These are phyloP conservation scores for Mycena rebaudengoi DNA, from an alignment of 768 basidiomycete genomes.

Conservation along the genomic window DNA sequence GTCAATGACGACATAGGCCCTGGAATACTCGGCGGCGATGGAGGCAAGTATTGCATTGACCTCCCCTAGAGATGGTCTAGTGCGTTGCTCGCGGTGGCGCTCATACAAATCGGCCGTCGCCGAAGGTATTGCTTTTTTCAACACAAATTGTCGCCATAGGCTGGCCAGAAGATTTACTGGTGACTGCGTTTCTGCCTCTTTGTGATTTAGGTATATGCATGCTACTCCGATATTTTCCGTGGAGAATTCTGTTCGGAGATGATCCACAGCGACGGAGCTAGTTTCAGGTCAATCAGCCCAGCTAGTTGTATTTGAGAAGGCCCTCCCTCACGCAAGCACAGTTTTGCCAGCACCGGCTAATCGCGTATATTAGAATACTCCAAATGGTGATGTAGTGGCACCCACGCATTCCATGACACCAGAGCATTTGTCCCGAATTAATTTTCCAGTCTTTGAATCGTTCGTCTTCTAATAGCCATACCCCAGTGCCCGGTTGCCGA, in stretches of 20 bases:
- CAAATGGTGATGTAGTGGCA: not conserved
- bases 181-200: not conserved
- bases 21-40: not conserved
- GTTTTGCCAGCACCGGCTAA: slow-evolving; percentile 13
- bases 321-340: not conserved
- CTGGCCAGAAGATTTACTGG: not conserved
- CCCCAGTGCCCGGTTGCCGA: not conserved
- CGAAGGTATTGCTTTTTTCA: not conserved
- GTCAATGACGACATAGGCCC: not conserved
- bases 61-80: not conserved
- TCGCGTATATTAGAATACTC: not conserved
- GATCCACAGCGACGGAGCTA: not conserved
- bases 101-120: not conserved
- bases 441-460: not conserved
- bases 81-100: not conserved
- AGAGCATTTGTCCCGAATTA: not conserved
- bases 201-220: slow-evolving; percentile 1
- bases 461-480: not conserved
- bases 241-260: not conserved
- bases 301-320: not conserved
- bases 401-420: slow-evolving; percentile 13
- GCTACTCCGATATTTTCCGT: not conserved
- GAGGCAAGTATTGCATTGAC: not conserved
- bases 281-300: not conserved
- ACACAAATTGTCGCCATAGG: not conserved